These are phyloP conservation scores for Aspergillus funiculosus DNA, from an alignment of 495 filamentous ascomycete species.

Conservation along the genomic window DNA sequence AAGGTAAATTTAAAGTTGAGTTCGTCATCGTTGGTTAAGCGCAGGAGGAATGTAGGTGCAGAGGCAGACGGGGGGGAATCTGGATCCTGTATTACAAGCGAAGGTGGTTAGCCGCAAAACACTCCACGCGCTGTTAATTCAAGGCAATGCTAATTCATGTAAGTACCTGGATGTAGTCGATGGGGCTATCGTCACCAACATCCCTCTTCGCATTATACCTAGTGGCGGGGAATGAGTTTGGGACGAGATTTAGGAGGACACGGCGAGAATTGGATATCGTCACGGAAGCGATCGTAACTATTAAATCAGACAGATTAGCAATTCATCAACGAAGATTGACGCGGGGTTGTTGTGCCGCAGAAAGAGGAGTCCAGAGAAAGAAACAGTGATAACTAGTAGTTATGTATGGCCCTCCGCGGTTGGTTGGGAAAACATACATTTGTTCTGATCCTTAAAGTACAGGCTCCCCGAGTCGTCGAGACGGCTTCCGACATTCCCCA, in stretches of 20 bases:
- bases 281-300: constrained; percentile 81
- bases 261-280: constrained; percentile 72
- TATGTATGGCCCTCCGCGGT: too few species aligned
- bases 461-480: constrained; percentile 78
- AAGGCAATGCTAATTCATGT: background rate
- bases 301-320: constrained; percentile 10
- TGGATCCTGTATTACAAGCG: constrained; percentile 58
- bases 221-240: constrained; percentile 83
- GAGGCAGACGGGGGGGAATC: constrained; percentile 53
- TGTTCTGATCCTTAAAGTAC: constrained; percentile 84
- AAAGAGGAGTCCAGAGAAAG: background rate
- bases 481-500: constrained; percentile 92
- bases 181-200: constrained; percentile 61
- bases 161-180: constrained; percentile 87
- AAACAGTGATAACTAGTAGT: background rate
- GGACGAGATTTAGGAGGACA: constrained; percentile 68
- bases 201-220: constrained; percentile 73
- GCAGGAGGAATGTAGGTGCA: constrained; percentile 72
- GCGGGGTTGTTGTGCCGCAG: too few species aligned
- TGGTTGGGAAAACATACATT: constrained; percentile 54
- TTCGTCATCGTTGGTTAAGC: constrained; percentile 84
- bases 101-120: constrained; percentile 8
- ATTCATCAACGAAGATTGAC: background rate
- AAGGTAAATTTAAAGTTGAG: constrained; percentile 90
- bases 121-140: background rate